Base-by-base conservation (phyloP, 2,329 filamentous ascomycete species). In the Hypoxylon sp. region DNA sequence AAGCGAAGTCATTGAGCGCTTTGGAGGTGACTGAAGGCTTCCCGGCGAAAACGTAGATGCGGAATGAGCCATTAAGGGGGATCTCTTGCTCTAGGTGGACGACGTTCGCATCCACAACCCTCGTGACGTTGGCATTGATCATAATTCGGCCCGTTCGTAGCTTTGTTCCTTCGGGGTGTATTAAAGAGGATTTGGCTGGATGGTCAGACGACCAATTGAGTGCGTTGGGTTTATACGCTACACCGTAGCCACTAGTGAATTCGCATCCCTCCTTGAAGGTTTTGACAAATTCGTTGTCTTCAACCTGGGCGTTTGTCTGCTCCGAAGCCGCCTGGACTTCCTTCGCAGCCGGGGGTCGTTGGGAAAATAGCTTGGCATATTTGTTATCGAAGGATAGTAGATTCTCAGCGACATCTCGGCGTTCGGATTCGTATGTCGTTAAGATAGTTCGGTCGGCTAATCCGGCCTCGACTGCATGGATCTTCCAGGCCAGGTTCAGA, bases 401-500 rank as follows among this genome's bases (percentile, higher is more conserved):
- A 7, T 83, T 89, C 71, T 96, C 89, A 4, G 93, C 93, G 30
- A 95, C 87, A 48, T 88, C 79, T 68, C 90, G 92, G 49, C 92
- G 87, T 73, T 97, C 92, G 2, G 81, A 79, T 73, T 97, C 90
- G 69, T 97, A 97, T 0, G 92, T 94, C 55, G 86, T 82, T 40
- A 97, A 80, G 12, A 94, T 78, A 2, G 83, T 82, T 54, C 89
- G 87, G 20, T 85, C 75, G 1, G 91, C 90, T 61, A 96, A 90
- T 8, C 91, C 91, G 17, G 81, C 79, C 68, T 96, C 91, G 7
- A 97, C 93, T 25, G 89, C 86, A 68, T 96, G 92, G 41, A 97
- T 89, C 76, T 97, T 97, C 92, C 92, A 97, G 5, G 92, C 92
- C 29, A 97, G 78, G 70, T 97, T 97, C 53, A 91, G 83, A 0